Percentiles rank a stretch among this genome's conserved stretches.
These are phyloP conservation scores for Salix arbutifolia DNA, from an alignment of 345 rosid species.

Conservation along the genomic window DNA sequence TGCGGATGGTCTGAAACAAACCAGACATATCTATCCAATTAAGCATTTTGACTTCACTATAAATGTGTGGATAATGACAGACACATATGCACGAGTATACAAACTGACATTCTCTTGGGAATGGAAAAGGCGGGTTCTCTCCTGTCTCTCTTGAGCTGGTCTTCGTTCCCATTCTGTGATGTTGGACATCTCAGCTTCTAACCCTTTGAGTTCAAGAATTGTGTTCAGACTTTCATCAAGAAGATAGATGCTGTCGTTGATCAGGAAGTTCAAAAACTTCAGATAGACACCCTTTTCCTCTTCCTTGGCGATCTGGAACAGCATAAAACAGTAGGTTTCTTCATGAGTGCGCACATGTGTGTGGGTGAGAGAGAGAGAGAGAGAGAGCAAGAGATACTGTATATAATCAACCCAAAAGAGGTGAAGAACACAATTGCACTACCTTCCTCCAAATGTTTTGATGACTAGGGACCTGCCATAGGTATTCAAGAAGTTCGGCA, in stretches of 20 bases:
- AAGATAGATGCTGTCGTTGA: constrained; percentile 96
- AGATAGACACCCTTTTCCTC: constrained; percentile 99
- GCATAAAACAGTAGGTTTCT: constrained; percentile 1
- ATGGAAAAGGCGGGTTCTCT: constrained; percentile 83
- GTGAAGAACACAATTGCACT: constrained; percentile 7
- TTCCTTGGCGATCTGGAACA: constrained; percentile 90
- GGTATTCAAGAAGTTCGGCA: constrained; percentile 93
- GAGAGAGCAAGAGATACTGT: background rate
- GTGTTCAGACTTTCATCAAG: constrained; percentile 98
- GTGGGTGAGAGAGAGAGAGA: background rate
- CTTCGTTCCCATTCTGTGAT: constrained; percentile 89
- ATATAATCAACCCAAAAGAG: constrained; percentile 4
- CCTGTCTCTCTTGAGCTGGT: constrained; percentile 95
- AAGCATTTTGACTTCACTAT: background rate
- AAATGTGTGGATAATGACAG: background rate
- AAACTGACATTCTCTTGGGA: constrained; percentile 89
- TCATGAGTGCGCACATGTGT: background rate
- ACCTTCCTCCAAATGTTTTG: constrained; percentile 98
- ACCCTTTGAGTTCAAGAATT: constrained; percentile 86
- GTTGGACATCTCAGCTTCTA: constrained; percentile 96
- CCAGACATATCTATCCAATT: constrained; percentile 8
- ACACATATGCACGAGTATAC: background rate
- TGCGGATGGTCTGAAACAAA: constrained; percentile 68
- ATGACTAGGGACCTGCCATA: constrained; percentile 99
- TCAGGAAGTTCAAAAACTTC: constrained; percentile 94